Percentiles rank a stretch among this genome's conserved stretches.
phyloP scores from a whole-genome alignment of 148 eudicot species.

The Limonium bicolor region DNA sequence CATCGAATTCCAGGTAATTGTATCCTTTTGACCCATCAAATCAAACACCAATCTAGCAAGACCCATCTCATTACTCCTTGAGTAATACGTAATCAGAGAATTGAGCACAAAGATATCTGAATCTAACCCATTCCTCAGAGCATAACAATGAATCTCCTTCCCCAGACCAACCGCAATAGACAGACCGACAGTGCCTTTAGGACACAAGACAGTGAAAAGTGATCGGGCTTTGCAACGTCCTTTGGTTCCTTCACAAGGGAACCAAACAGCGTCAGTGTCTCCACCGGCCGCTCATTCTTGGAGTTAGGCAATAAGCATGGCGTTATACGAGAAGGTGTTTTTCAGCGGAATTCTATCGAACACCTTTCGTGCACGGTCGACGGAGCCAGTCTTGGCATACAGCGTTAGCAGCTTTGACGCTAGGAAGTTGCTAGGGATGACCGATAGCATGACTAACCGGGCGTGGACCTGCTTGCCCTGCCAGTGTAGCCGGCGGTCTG shows the following conservation, averaged over 20 bases:
- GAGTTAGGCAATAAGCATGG: conserved; percentile 38
- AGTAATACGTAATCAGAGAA: conserved; percentile 37
- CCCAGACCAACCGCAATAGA: conserved; percentile 11
- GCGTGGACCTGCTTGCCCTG: conserved; percentile 43
- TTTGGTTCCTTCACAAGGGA: conserved; percentile 5
- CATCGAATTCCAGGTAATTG: too few species aligned
- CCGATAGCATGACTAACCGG: conserved; percentile 24
- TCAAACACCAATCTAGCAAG: conserved; percentile 38
- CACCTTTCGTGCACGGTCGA: conserved; percentile 31
- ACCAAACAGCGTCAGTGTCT: conserved; percentile 23
- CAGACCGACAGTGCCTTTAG: conserved; percentile 40
- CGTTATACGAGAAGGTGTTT: conserved; percentile 43
- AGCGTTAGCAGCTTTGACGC: conserved; percentile 47
- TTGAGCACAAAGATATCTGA: conserved; percentile 41
- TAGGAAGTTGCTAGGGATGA: conserved; percentile 30
- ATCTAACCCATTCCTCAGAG: conserved; percentile 28
- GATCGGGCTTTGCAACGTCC: conserved; percentile 21
- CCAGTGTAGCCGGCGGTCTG: conserved; percentile 28
- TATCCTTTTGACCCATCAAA: conserved; percentile 27
- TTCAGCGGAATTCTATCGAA: conserved; percentile 43
- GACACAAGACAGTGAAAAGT: conserved; percentile 29
- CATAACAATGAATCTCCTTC: conserved; percentile 33
- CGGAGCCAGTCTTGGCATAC: conserved; percentile 20
- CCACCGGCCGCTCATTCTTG: conserved; percentile 7
- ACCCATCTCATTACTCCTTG: conserved; percentile 41